Evolutionary conservation across 345 rosid genomes (phyloP).

Genomic region (Salix suchowensis): DNA sequence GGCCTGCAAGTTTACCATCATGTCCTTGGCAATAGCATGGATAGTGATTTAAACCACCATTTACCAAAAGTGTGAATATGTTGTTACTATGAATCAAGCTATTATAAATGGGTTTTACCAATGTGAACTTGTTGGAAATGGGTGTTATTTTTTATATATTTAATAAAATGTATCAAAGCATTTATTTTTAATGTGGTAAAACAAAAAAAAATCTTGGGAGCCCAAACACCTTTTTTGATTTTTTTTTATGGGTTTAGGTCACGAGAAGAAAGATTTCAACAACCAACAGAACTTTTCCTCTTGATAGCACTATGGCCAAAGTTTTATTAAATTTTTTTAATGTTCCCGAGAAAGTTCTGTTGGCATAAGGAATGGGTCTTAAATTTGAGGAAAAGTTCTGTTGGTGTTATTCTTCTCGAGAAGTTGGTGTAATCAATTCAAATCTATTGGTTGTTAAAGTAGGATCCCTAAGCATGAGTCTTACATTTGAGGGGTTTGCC

Average conservation of each 20-base stretch:
- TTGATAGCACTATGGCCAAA: no score
- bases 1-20: background rate
- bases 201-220: background rate
- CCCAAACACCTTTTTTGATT: background rate
- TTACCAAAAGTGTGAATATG: background rate
- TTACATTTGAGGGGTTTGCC: background rate
- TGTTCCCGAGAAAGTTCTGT: no score
- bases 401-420: no score
- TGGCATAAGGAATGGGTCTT: no score
- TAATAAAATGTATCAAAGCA: background rate
- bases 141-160: background rate
- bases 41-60: background rate
- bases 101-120: background rate
- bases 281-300: no score
- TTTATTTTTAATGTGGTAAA: background rate
- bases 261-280: no score
- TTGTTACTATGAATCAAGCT: background rate
- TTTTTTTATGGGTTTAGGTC: no score
- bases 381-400: no score
- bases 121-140: background rate
- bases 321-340: no score
- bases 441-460: background rate
- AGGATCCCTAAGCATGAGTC: background rate
- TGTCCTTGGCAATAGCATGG: background rate
- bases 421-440: background rate